These are phyloP conservation scores for Mitragyna speciosa DNA, from an alignment of 257 asterid species.

Conservation along the genomic window DNA sequence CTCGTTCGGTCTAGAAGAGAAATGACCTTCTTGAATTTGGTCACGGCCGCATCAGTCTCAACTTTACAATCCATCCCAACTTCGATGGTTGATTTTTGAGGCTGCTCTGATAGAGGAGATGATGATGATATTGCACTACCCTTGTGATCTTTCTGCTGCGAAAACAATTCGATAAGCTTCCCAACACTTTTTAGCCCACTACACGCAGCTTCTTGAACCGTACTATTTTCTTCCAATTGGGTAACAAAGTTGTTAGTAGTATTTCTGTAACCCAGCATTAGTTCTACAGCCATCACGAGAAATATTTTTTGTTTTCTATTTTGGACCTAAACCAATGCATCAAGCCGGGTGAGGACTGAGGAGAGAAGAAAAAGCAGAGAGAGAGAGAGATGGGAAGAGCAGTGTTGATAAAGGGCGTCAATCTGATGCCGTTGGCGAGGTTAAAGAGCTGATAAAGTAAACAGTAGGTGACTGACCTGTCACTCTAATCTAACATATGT, in stretches of 20 bases:
- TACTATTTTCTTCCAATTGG: conserved; percentile 42
- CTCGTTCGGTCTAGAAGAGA: conserved; percentile 63
- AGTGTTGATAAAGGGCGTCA: conserved; percentile 27
- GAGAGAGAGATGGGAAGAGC: conserved; percentile 1
- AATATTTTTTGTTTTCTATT: background rate
- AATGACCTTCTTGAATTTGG: conserved; percentile 56
- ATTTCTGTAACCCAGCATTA: conserved; percentile 53
- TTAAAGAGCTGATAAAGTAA: conserved; percentile 39
- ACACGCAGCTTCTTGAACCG: conserved; percentile 60
- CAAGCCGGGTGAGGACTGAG: background rate
- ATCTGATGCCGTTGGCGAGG: conserved; percentile 35
- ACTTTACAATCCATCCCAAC: conserved; percentile 41
- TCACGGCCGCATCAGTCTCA: conserved; percentile 67
- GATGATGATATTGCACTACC: conserved; percentile 11
- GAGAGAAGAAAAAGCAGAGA: background rate
- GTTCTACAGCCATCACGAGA: conserved; percentile 76
- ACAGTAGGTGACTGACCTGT: conserved; percentile 75
- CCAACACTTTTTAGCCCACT: conserved; percentile 68
- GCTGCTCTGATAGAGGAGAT: conserved; percentile 4
- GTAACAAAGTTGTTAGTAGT: conserved; percentile 33
- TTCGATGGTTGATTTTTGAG: conserved; percentile 12
- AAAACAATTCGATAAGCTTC: conserved; percentile 53
- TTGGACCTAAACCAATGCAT: conserved; percentile 7
- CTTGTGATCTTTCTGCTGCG: conserved; percentile 28
- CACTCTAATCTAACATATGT: conserved; percentile 49